Base-by-base conservation (phyloP, 2,329 filamentous ascomycete species). In the Zymoseptoria brevis region DNA sequence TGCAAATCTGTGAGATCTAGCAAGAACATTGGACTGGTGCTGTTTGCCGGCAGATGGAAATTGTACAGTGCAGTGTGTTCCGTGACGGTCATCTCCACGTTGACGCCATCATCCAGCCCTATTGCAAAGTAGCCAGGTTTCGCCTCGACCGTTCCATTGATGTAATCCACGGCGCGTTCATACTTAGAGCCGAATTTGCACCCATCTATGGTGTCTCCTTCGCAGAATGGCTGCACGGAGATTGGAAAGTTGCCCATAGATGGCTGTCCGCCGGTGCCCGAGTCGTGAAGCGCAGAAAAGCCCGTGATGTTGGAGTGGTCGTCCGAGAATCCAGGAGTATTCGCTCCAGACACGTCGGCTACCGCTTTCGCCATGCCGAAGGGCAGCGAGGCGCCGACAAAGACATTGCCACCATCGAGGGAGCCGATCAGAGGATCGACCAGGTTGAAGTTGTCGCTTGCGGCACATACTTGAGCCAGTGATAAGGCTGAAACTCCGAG, bases 61-160 rank as follows among this genome's bases (percentile, higher is more conserved):
- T 77, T 76, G 65, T 84, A 87, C 4, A 87, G 74, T 1, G 82
- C 80, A 5, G 83, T 77, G 62, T 80, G 83, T 60, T 82, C 75
- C 0, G 83, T 78, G 2, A 79, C 76, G 0, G 83, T 83, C 77
- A 86, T 86, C 69, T 86, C 82, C 2, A 81, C 81, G 11, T 71
- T 69, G 54, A 87, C 77, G 3, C 78, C 79, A 57, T 80, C 84
- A 49, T 77, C 75, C 5, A 87, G 75, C 41, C 76, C 76, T 19
- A 87, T 71, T 2, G 76, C 73, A 66, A 87, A 87, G 66, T 83
- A 84, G 2, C 84, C 84, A 8, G 83, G 81, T 24, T 76, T 75
- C 8, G 84, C 82, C 21, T 74, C 71, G 13, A 81, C 74, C 3
- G 80, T 81, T 50, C 76, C 76, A 4, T 77, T 76, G 49, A 76